Conservation (phyloP, 805 yeast genomes). For the Monosporozyma aquatica region DNA sequence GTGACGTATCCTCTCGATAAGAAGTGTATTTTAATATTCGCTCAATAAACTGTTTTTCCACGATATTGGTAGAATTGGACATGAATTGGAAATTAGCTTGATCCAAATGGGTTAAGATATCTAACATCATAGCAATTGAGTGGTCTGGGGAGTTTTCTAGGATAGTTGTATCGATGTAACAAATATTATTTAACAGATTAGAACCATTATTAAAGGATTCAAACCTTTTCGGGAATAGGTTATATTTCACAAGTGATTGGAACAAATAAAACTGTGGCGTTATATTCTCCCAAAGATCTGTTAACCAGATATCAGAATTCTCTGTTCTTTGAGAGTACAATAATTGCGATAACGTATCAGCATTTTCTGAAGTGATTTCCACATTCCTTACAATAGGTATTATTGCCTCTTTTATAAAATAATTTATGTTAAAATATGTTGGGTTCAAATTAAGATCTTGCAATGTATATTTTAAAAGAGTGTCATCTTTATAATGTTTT, state of each 20-base stretch:
- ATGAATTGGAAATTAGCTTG: neutral
- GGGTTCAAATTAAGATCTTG: neutral
- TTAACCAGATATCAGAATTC: slow-evolving; percentile 1
- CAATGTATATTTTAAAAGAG: neutral
- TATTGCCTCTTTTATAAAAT: neutral
- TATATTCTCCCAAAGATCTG: slow-evolving; percentile 3
- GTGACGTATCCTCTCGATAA: no score
- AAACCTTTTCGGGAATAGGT: slow-evolving; percentile 2
- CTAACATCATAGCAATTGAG: neutral
- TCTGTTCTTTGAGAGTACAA: neutral
- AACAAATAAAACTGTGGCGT: neutral
- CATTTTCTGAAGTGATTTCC: neutral
- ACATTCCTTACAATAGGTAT: neutral
- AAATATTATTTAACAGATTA: slow-evolving; percentile 1
- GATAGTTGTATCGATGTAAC: slow-evolving; percentile 2
- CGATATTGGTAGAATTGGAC: neutral
- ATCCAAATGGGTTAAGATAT: neutral
- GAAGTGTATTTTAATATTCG: neutral
- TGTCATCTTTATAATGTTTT: slow-evolving; percentile 1
- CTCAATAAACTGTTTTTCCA: slow-evolving; percentile 1
- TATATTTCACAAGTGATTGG: neutral
- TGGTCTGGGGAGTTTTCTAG: neutral
- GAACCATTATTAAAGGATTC: neutral
- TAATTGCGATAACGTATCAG: neutral
- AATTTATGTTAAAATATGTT: neutral